Percentiles rank a stretch among this genome's conserved stretches.
phyloP scores from a whole-genome alignment of 768 basidiomycete genomes.

The Hortiboletus campestris region DNA sequence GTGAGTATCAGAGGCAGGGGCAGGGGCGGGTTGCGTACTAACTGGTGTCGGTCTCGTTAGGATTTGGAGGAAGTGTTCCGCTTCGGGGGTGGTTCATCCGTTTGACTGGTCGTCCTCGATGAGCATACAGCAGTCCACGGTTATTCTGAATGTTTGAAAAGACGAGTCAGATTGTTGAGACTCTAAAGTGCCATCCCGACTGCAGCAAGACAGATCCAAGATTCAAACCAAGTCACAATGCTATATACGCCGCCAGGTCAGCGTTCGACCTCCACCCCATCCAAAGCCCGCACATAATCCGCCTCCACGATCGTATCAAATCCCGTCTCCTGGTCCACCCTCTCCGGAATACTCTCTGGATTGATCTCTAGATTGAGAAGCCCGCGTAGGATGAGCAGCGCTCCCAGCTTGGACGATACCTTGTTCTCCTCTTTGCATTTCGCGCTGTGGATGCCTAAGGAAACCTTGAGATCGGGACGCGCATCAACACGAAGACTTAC shows the following conservation, averaged over 20 bases:
- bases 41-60: conserved; percentile 24
- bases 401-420: conserved; percentile 77
- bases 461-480: background rate
- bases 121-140: background rate
- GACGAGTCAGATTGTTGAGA: no score
- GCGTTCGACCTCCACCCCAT: conserved; percentile 47
- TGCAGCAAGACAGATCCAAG: background rate
- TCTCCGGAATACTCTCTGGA: conserved; percentile 36
- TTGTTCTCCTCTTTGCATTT: conserved; percentile 68
- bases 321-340: conserved; percentile 27
- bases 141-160: no score
- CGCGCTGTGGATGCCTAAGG: conserved; percentile 62
- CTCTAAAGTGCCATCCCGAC: background rate
- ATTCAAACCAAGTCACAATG: background rate
- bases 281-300: conserved; percentile 41
- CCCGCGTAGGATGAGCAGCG: conserved; percentile 59
- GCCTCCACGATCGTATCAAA: conserved; percentile 57
- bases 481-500: conserved; percentile 38
- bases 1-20: conserved; percentile 31
- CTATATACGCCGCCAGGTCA: background rate
- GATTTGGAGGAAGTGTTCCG: conserved; percentile 67
- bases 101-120: conserved; percentile 1
- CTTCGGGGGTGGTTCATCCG: conserved; percentile 46
- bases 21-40: background rate
- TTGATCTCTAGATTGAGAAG: conserved; percentile 50